Percentiles rank a stretch among this genome's conserved stretches.
These are phyloP conservation scores for Halophytophthora polymorphica DNA, from an alignment of 352 stramenopile genomes.

Conservation along the genomic window DNA sequence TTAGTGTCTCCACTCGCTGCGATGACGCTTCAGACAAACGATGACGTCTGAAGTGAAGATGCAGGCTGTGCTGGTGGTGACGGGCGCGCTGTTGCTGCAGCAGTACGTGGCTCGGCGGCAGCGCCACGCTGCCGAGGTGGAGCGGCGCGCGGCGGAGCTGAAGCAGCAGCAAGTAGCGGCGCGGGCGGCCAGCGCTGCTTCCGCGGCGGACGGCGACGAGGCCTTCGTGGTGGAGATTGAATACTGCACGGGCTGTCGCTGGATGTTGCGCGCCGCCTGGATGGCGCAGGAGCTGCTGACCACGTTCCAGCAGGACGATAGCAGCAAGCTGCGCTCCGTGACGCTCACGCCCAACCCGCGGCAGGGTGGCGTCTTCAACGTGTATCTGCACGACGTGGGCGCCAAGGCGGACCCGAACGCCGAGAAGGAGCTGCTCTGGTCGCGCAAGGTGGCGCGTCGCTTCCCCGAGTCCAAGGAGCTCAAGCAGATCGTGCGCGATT, in stretches of 20 bases:
- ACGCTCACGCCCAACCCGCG: constrained; percentile 60
- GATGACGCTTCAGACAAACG: background rate
- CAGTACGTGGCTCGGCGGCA: constrained; percentile 30
- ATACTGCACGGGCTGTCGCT: constrained; percentile 91
- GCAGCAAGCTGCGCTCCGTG: constrained; percentile 46
- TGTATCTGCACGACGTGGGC: constrained; percentile 45
- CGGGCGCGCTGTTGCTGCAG: constrained; percentile 38
- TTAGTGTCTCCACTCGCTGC: too few relatives aligned
- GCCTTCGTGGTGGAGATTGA: constrained; percentile 83
- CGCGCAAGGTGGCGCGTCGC: constrained; percentile 65
- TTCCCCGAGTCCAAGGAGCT: constrained; percentile 93
- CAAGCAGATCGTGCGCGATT: constrained; percentile 90
- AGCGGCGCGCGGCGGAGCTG: background rate
- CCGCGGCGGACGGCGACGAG: constrained; percentile 10
- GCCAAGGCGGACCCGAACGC: constrained; percentile 26
- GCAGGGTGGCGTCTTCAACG: constrained; percentile 64
- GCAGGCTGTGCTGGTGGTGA: constrained; percentile 21
- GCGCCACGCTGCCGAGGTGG: background rate
- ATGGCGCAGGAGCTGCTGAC: constrained; percentile 91
- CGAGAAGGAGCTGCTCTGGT: constrained; percentile 79
- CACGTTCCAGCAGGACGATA: constrained; percentile 84
- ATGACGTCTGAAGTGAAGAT: constrained; percentile 21
- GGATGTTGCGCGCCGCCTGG: constrained; percentile 87
- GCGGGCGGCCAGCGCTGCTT: background rate
- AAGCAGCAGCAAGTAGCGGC: constrained; percentile 10